These are phyloP conservation scores for Yarrowia yakushimensis DNA, from an alignment of 805 yeast genomes.

Conservation along the genomic window DNA sequence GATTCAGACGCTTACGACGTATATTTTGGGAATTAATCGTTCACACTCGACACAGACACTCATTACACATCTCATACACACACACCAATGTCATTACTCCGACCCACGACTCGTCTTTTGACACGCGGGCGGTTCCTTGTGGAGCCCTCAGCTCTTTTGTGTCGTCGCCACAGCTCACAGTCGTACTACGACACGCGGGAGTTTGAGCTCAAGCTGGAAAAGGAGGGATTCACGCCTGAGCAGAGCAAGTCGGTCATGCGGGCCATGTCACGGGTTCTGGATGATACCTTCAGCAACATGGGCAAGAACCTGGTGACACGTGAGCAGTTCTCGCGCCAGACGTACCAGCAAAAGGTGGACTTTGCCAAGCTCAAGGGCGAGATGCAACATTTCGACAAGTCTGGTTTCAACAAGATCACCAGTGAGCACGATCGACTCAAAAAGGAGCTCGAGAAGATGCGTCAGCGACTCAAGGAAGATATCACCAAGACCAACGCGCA, in stretches of 20 bases:
- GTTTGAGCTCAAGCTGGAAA: constrained; percentile 62
- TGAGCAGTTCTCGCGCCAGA: constrained; percentile 74
- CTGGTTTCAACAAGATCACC: constrained; percentile 75
- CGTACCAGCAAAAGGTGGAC: constrained; percentile 95
- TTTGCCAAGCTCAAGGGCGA: constrained; percentile 93
- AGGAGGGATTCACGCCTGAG: constrained; percentile 64
- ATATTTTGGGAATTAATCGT: too few relatives aligned
- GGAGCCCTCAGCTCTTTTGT: not conserved
- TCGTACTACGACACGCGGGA: constrained; percentile 70
- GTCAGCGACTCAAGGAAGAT: constrained; percentile 83
- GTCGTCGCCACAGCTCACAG: constrained; percentile 14
- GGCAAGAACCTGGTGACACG: constrained; percentile 78
- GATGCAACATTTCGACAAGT: constrained; percentile 77
- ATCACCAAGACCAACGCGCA: constrained; percentile 86
- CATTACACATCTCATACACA: too few relatives aligned
- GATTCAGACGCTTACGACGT: too few relatives aligned
- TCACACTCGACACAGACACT: too few relatives aligned
- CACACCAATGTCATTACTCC: not conserved
- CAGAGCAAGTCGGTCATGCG: constrained; percentile 80
- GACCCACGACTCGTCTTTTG: not conserved
- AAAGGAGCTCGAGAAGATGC: constrained; percentile 79
- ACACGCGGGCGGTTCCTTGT: not conserved
- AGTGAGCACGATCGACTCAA: constrained; percentile 83
- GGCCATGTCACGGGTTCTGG: constrained; percentile 68
- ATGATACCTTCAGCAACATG: constrained; percentile 73